Conservation (phyloP, 306 rosid species). For the Pachyrhizus erosus region DNA sequence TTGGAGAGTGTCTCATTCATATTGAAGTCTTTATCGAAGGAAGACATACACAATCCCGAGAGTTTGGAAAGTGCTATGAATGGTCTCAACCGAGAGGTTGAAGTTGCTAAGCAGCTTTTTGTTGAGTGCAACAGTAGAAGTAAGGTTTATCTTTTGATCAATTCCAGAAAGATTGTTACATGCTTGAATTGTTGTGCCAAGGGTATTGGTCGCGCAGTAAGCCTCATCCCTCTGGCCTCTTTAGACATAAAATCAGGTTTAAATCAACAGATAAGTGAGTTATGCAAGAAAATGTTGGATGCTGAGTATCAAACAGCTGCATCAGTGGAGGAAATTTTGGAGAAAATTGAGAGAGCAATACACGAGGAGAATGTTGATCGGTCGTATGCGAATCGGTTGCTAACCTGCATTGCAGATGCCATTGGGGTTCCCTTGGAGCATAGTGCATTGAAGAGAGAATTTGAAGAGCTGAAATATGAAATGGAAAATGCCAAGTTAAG, state of each 20-base stretch:
- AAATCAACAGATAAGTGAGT: constrained; percentile 42
- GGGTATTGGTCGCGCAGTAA: constrained; percentile 54
- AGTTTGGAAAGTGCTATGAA: constrained; percentile 49
- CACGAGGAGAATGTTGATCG: constrained; percentile 45
- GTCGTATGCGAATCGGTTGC: constrained; percentile 46
- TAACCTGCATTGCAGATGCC: constrained; percentile 50
- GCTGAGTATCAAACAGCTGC: constrained; percentile 46
- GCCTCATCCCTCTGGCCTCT: constrained; percentile 53
- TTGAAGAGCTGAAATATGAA: constrained; percentile 56
- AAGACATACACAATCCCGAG: constrained; percentile 37
- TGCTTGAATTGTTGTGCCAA: constrained; percentile 49
- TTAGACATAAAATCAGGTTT: constrained; percentile 48
- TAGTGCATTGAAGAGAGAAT: constrained; percentile 51
- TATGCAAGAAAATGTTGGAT: constrained; percentile 57
- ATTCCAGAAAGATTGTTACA: constrained; percentile 54
- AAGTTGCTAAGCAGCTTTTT: constrained; percentile 53
- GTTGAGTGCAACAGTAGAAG: constrained; percentile 57
- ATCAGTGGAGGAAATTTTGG: constrained; percentile 52
- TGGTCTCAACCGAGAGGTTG: constrained; percentile 54
- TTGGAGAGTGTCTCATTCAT: constrained; percentile 52
- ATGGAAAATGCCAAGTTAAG: constrained; percentile 48
- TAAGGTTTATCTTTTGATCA: constrained; percentile 58
- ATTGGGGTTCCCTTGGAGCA: constrained; percentile 58
- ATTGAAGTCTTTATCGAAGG: constrained; percentile 48
- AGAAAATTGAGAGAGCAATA: constrained; percentile 55